These are phyloP conservation scores for Cetradonia linearis DNA, from an alignment of 495 filamentous ascomycete species.

Conservation along the genomic window DNA sequence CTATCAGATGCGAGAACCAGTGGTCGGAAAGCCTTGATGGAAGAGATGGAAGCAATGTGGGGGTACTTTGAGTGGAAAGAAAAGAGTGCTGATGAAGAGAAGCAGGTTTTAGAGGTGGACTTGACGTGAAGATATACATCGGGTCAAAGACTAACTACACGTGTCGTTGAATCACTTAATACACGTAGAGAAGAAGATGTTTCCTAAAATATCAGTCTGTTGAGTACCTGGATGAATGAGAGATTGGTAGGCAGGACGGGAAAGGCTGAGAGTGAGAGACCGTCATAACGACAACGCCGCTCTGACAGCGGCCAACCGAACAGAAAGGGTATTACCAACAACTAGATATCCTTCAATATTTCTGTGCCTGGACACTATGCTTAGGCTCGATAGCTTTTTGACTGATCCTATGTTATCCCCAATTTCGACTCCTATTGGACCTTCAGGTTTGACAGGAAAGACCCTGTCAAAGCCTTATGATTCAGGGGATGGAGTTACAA, in stretches of 20 bases:
- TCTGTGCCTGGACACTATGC: constrained; percentile 14
- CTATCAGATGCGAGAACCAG: neutral
- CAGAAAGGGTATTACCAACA: constrained; percentile 7
- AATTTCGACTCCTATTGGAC: neutral
- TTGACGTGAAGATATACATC: constrained; percentile 3
- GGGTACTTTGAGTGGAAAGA: neutral
- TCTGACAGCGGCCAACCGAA: constrained; percentile 8
- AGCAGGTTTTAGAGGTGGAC: neutral
- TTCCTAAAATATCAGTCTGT: neutral
- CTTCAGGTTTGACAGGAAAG: neutral
- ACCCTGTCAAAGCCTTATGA: neutral
- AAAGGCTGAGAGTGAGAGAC: constrained; percentile 3
- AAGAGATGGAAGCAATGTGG: neutral
- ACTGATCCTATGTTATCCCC: neutral
- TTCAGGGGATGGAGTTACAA: neutral
- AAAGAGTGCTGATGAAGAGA: neutral
- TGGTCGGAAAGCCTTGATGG: neutral
- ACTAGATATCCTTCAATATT: constrained; percentile 1
- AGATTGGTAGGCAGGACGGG: constrained; percentile 10
- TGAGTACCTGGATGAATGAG: neutral
- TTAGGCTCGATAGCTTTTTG: constrained; percentile 2
- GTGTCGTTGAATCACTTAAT: neutral
- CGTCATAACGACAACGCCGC: constrained; percentile 9
- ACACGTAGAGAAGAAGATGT: neutral
- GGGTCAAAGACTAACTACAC: neutral